These are phyloP conservation scores for Ceratopteris richardii DNA, from an alignment of 75 land plant species.

Conservation along the genomic window DNA sequence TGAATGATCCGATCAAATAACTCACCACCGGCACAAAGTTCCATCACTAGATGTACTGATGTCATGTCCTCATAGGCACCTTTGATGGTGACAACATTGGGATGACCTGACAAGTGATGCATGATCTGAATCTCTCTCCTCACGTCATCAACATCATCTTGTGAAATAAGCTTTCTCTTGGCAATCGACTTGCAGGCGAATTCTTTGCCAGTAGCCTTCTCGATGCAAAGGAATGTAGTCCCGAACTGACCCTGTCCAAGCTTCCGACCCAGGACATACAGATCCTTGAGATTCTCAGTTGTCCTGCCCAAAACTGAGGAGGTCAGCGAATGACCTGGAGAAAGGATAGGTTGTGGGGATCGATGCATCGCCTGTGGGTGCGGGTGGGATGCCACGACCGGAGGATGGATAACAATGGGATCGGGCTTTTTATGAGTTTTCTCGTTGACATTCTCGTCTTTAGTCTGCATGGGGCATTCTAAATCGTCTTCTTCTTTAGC, in stretches of 20 bases:
- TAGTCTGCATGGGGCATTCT: too few species aligned
- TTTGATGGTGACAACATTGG: conserved; percentile 57
- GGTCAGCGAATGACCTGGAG: conserved; percentile 34
- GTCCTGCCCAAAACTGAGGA: conserved; percentile 50
- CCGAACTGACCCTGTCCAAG: conserved; percentile 90
- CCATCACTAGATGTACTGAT: conserved; percentile 72
- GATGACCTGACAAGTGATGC: conserved; percentile 71
- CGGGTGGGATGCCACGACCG: conserved; percentile 1
- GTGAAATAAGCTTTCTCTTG: conserved; percentile 57
- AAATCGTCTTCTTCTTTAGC: too few species aligned
- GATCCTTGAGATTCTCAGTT: conserved; percentile 57
- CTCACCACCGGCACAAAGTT: conserved; percentile 69
- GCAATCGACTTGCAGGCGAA: conserved; percentile 82
- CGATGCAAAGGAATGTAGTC: conserved; percentile 61
- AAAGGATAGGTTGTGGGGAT: conserved; percentile 14
- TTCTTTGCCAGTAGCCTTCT: conserved; percentile 47
- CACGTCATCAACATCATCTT: conserved; percentile 82
- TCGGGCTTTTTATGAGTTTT: conserved; percentile 5
- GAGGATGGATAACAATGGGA: conserved; percentile 10
- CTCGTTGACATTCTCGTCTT: neutral
- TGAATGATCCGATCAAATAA: conserved; percentile 70
- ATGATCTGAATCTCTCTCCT: conserved; percentile 76
- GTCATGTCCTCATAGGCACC: conserved; percentile 72
- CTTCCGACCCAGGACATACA: conserved; percentile 55
- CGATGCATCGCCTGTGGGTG: conserved; percentile 10